Conservation (phyloP, 192 early-diverging fungal genomes). For the Phycomyces nitens region DNA sequence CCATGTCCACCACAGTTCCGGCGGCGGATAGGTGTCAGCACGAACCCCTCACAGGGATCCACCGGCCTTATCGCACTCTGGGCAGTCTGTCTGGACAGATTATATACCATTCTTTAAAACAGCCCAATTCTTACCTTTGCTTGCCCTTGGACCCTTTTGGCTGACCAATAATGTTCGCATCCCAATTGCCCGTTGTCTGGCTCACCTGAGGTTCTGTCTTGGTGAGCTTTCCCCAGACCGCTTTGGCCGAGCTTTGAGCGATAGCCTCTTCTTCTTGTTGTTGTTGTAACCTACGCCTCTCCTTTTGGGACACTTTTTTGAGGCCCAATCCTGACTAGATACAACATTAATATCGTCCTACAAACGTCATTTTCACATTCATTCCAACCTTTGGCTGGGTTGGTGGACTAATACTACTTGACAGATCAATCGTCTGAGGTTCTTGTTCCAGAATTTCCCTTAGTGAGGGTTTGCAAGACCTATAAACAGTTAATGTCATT, state of each 20-base stretch:
- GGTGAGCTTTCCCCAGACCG: slow-evolving; percentile 32
- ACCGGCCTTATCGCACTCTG: too few relatives aligned
- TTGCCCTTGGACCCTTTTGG: background rate
- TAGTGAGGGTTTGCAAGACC: slow-evolving; percentile 25
- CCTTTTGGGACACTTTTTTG: slow-evolving; percentile 33
- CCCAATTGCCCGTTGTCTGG: too few relatives aligned
- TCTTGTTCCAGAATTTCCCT: slow-evolving; percentile 43
- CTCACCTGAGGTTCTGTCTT: too few relatives aligned
- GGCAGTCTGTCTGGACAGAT: too few relatives aligned
- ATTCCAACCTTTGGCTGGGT: background rate
- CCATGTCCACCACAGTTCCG: background rate
- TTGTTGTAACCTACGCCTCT: slow-evolving; percentile 21
- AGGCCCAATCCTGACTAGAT: too few relatives aligned
- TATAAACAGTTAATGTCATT: background rate
- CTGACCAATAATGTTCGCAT: too few relatives aligned
- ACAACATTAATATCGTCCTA: background rate
- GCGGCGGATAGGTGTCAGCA: background rate
- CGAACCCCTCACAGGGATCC: too few relatives aligned
- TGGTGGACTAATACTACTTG: background rate
- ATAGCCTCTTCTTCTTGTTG: slow-evolving; percentile 13
- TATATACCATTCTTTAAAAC: too few relatives aligned
- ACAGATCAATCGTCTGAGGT: background rate
- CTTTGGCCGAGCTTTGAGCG: slow-evolving; percentile 15
- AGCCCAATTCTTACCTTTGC: too few relatives aligned
- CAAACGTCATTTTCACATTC: background rate